Evolutionary conservation across 352 stramenopile genomes (phyloP).

Genomic region (Pelagophyceae sp.): DNA sequence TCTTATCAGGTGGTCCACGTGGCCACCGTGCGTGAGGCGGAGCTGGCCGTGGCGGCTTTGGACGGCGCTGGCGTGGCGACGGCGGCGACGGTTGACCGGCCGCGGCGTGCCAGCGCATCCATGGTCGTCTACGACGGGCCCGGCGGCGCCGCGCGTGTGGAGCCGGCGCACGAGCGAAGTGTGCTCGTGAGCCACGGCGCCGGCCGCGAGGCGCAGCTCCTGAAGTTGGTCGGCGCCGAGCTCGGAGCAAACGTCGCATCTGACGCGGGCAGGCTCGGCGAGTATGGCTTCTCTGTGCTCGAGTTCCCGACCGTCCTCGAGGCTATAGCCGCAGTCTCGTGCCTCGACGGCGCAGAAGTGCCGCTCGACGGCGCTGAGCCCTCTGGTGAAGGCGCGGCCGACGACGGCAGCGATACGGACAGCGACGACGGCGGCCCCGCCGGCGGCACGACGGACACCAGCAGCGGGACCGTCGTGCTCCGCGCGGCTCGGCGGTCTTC

Average conservation of each 20-base stretch:
- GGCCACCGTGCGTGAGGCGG: not conserved
- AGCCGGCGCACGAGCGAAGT: not conserved
- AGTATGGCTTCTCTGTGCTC: not conserved
- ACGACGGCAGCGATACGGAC: no score
- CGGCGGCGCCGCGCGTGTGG: not conserved
- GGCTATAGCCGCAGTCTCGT: not conserved
- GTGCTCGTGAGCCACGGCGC: not conserved
- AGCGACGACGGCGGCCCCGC: no score
- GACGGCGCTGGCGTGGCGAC: not conserved
- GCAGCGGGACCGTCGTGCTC: no score
- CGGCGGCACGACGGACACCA: no score
- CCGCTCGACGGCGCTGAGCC: no score
- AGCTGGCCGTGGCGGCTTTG: not conserved
- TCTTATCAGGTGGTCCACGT: not conserved
- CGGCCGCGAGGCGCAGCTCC: not conserved
- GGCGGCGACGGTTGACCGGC: not conserved
- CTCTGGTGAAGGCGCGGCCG: no score
- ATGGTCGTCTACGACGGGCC: not conserved
- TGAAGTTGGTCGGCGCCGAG: not conserved
- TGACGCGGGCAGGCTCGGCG: not conserved
- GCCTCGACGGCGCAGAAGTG: not conserved
- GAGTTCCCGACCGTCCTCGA: not conserved
- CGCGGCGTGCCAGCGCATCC: not conserved
- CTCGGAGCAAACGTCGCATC: not conserved
- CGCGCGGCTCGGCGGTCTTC: no score